phyloP scores from a whole-genome alignment of 164 flowering plant species.

The Stephania cephalantha region DNA sequence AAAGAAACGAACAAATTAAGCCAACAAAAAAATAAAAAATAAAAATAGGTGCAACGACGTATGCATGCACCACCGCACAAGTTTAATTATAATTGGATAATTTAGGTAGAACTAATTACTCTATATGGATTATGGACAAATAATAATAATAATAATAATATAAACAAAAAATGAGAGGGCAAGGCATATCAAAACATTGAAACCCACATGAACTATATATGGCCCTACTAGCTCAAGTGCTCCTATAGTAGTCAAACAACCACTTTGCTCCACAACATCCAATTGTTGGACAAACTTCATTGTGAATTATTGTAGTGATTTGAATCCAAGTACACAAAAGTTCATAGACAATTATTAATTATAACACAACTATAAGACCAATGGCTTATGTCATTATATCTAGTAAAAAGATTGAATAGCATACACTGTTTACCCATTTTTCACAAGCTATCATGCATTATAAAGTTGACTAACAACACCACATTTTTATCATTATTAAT shows the following conservation, averaged over 20 bases:
- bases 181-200: background rate
- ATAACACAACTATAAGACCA: background rate
- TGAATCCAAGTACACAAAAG: background rate
- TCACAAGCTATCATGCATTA: background rate
- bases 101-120: no score
- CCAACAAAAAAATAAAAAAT: no score
- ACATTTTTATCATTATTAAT: no score
- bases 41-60: no score
- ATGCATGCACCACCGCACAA: no score
- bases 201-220: background rate
- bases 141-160: no score
- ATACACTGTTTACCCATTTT: background rate
- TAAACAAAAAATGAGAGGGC: background rate
- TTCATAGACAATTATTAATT: background rate
- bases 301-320: background rate
- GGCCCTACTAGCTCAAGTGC: background rate
- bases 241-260: background rate
- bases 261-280: background rate
- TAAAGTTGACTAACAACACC: background rate
- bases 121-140: no score
- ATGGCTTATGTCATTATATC: background rate
- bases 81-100: no score
- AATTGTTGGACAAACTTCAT: background rate
- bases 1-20: no score
- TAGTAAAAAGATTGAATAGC: background rate